A percentile compares a stretch with the other conserved stretches of the same genome.
Conservation (phyloP, 345 rosid genomes). For the Populus pruinosa region DNA sequence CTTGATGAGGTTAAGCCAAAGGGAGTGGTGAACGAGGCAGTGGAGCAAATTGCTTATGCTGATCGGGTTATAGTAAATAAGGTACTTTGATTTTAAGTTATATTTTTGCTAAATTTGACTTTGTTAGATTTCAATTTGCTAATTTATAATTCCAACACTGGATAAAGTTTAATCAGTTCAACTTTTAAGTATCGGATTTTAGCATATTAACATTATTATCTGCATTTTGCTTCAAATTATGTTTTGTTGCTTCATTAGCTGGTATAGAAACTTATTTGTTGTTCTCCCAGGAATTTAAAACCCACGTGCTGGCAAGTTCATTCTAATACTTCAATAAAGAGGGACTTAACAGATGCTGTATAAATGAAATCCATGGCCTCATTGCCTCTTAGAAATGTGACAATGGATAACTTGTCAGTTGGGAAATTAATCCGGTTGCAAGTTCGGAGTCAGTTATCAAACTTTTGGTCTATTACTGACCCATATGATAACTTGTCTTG, state of each 20-base stretch:
- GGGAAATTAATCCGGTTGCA: background rate
- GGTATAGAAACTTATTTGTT: background rate
- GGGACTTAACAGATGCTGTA: background rate
- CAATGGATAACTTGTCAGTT: background rate
- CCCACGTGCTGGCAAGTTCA: background rate
- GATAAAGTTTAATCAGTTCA: background rate
- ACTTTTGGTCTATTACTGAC: background rate
- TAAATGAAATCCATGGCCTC: background rate
- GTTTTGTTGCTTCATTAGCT: background rate
- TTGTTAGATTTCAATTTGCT: background rate
- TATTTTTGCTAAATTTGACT: background rate
- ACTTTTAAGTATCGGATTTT: background rate
- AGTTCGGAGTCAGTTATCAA: background rate
- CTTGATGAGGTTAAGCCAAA: constrained; percentile 81
- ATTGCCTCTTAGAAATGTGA: background rate
- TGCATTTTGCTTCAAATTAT: background rate
- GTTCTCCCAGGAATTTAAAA: background rate
- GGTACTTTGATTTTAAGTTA: constrained; percentile 30
- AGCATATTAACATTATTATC: background rate
- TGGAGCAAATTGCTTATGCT: constrained; percentile 96
- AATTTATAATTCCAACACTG: background rate
- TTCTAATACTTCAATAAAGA: background rate
- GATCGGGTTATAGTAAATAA: constrained; percentile 87
- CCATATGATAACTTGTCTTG: constrained; percentile 18
- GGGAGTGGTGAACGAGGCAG: constrained; percentile 94